Evolutionary conservation across 768 basidiomycete species (phyloP).

Genomic region (Collybiopsis luxurians): DNA sequence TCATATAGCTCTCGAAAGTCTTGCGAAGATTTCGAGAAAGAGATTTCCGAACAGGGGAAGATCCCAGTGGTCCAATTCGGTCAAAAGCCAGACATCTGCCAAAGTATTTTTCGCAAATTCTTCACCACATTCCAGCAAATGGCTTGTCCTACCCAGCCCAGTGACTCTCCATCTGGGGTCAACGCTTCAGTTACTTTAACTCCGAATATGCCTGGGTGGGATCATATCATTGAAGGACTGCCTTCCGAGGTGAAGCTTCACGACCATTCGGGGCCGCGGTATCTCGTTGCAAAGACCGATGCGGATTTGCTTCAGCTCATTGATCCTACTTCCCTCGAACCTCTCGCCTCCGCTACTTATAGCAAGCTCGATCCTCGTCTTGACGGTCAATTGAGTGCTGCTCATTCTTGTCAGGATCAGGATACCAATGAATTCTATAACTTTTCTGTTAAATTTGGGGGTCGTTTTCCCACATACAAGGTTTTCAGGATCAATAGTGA

Average conservation of each 20-base stretch:
- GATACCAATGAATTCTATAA: constrained; percentile 34
- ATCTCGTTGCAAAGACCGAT: constrained; percentile 32
- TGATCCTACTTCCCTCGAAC: constrained; percentile 35
- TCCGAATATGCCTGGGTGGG: constrained; percentile 19
- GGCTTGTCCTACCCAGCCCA: neutral
- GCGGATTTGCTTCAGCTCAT: constrained; percentile 24
- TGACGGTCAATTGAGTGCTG: constrained; percentile 28
- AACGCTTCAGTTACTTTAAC: constrained; percentile 19
- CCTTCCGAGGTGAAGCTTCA: neutral
- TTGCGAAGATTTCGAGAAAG: constrained; percentile 24
- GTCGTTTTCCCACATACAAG: constrained; percentile 22
- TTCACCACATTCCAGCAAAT: constrained; percentile 15
- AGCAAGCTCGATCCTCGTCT: constrained; percentile 27
- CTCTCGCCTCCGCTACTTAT: constrained; percentile 27
- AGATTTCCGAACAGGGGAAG: constrained; percentile 16
- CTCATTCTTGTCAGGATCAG: constrained; percentile 35
- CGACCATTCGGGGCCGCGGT: constrained; percentile 10
- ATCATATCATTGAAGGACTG: neutral
- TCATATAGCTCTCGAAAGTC: constrained; percentile 31
- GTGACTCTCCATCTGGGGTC: neutral
- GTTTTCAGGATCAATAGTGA: constrained; percentile 32
- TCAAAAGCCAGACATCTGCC: constrained; percentile 20
- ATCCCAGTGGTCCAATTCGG: constrained; percentile 16
- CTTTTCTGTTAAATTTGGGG: constrained; percentile 29
- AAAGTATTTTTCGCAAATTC: constrained; percentile 22